Base-by-base conservation (phyloP, 371 early-diverging fungal genomes). In the Apophysomyces ossiformis region DNA sequence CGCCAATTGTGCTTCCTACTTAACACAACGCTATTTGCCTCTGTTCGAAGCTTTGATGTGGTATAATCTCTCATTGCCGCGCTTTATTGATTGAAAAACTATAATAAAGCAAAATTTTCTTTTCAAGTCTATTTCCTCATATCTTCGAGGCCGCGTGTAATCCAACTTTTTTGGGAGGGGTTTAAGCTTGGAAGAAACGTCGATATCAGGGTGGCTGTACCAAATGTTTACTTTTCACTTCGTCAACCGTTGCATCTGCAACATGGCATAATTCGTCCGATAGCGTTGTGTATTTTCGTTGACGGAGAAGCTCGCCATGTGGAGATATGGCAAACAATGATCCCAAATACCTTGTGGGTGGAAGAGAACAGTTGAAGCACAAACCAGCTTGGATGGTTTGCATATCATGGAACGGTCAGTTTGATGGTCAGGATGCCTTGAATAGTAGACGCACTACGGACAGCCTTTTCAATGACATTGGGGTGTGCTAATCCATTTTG, bases 1-100 rank as follows among this genome's bases (percentile, higher is more conserved):
- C 15, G 18, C 64, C 58, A 64, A 26, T 57, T 58, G 7, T 38
- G 36, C n/a, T n/a, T n/a, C n/a, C n/a, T n/a, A n/a, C n/a, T n/a
- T n/a, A n/a, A n/a, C n/a, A n/a, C n/a, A n/a, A n/a, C n/a, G n/a
- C n/a, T n/a, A n/a, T n/a, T n/a, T n/a, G n/a, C n/a, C n/a, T n/a
- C n/a, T n/a, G n/a, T n/a, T n/a, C n/a, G n/a, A n/a, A n/a, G n/a
- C n/a, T n/a, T n/a, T n/a, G n/a, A n/a, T n/a, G n/a, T n/a, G n/a
- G n/a, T n/a, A n/a, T n/a, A n/a, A n/a, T n/a, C n/a, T n/a, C n/a
- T n/a, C n/a, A n/a, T n/a, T n/a, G n/a, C n/a, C n/a, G n/a, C n/a
- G n/a, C n/a, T n/a, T n/a, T n/a, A n/a, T n/a, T n/a, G n/a, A n/a
- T n/a, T n/a, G n/a, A n/a, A n/a, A n/a, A n/a, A n/a, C n/a, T n/a